A percentile compares a stretch with the other conserved stretches of the same genome.
phyloP scores from a whole-genome alignment of 75 land plant genomes.

The Pinus albicaulis region DNA sequence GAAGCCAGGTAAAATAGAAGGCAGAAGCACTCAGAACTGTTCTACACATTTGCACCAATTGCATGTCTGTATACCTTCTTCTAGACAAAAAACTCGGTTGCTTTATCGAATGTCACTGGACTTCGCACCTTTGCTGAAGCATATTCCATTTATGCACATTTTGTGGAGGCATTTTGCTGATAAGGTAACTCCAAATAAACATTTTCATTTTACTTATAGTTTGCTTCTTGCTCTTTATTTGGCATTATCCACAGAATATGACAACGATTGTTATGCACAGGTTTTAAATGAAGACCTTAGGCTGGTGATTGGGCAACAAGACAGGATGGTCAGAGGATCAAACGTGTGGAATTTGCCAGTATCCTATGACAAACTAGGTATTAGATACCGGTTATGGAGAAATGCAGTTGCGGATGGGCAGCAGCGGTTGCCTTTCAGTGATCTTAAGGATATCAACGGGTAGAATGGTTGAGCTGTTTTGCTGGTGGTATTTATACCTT shows the following conservation, averaged over 20 bases:
- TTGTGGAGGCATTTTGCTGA: constrained; percentile 90
- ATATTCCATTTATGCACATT: constrained; percentile 76
- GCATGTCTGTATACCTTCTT: constrained; percentile 95
- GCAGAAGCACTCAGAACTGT: constrained; percentile 56
- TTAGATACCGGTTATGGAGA: constrained; percentile 93
- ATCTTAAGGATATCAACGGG: background rate
- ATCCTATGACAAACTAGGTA: constrained; percentile 89
- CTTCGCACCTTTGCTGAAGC: constrained; percentile 80
- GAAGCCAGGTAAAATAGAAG: constrained; percentile 87
- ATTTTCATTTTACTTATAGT: background rate
- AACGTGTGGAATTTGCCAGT: constrained; percentile 96
- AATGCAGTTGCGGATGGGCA: constrained; percentile 59
- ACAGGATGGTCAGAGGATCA: constrained; percentile 78
- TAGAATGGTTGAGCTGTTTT: background rate
- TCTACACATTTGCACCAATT: constrained; percentile 91
- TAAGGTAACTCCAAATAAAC: constrained; percentile 45
- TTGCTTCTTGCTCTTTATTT: background rate
- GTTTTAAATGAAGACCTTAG: constrained; percentile 93
- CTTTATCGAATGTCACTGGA: constrained; percentile 96
- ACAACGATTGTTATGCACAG: constrained; percentile 28
- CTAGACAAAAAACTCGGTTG: constrained; percentile 76
- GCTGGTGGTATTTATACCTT: background rate
- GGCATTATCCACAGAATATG: background rate
- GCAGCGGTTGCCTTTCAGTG: constrained; percentile 43
- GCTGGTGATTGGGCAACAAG: constrained; percentile 91